Evolutionary conservation across 73 alveolate species (phyloP).

Genomic region (Tetrahymena malaccensis): DNA sequence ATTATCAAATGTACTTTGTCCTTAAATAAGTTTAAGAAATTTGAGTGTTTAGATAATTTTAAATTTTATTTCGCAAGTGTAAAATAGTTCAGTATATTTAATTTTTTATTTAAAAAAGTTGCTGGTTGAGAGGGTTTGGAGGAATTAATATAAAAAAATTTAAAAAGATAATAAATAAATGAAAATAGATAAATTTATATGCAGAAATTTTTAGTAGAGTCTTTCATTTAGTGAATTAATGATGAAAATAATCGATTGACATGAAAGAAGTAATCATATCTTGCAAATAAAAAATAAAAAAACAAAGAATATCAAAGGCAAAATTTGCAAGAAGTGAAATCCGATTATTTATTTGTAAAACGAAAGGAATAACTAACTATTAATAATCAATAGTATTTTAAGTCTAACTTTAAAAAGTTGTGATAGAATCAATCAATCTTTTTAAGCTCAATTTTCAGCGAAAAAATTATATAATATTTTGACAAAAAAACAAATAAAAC

Average conservation of each 20-base stretch:
- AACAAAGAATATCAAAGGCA: too few species aligned
- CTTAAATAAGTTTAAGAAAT: too few species aligned
- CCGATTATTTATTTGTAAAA: background rate
- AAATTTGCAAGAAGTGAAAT: too few species aligned
- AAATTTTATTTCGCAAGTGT: background rate
- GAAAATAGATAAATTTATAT: too few species aligned
- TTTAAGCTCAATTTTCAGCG: background rate
- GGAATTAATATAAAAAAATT: background rate
- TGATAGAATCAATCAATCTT: background rate
- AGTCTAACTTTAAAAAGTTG: background rate
- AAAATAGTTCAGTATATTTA: background rate
- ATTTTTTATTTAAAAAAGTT: too few species aligned
- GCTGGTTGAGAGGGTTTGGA: background rate
- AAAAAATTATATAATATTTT: background rate
- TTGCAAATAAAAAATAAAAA: background rate
- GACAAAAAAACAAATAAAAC: background rate
- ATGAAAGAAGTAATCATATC: background rate
- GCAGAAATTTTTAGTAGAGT: too few species aligned
- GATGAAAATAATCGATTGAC: too few species aligned
- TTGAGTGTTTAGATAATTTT: too few species aligned
- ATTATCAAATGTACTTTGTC: too few species aligned
- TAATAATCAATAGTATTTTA: background rate
- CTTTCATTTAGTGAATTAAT: too few species aligned
- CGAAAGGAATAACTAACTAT: background rate
- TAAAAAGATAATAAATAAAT: too few species aligned